These are phyloP conservation scores for Solanum pimpinellifolium DNA, from an alignment of 257 asterid genomes.

Conservation along the genomic window DNA sequence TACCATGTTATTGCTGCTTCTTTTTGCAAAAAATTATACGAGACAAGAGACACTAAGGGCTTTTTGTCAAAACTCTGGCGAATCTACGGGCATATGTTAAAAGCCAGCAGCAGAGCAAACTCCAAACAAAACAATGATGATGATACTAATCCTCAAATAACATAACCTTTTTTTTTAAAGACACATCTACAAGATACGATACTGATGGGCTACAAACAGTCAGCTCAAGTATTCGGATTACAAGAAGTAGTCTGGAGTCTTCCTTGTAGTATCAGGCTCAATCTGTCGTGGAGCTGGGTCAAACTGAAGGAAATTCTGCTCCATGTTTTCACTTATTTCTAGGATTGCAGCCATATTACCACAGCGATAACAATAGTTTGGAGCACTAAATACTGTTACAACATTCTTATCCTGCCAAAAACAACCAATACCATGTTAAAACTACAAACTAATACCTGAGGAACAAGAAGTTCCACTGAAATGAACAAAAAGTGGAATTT, in stretches of 20 bases:
- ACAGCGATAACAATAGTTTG: constrained; percentile 92
- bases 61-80: constrained; percentile 20
- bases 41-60: constrained; percentile 35
- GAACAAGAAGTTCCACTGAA: background rate
- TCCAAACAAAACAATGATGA: constrained; percentile 38
- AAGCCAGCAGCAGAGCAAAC: constrained; percentile 40
- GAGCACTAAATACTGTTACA: constrained; percentile 89
- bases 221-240: constrained; percentile 23
- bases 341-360: constrained; percentile 99
- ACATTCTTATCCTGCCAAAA: constrained; percentile 78
- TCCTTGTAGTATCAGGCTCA: constrained; percentile 89
- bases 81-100: constrained; percentile 30
- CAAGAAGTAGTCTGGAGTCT: constrained; percentile 91
- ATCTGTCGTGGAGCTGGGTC: constrained; percentile 98
- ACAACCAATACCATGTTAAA: background rate
- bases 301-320: constrained; percentile 88
- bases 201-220: constrained; percentile 20
- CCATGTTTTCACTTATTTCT: constrained; percentile 91
- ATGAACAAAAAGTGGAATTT: background rate
- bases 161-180: constrained; percentile 38
- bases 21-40: constrained; percentile 43
- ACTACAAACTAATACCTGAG: background rate
- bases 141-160: constrained; percentile 41
- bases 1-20: constrained; percentile 31
- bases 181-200: constrained; percentile 52